Percentiles rank a stretch among this genome's conserved stretches.
phyloP scores from a whole-genome alignment of 2,329 filamentous ascomycete species.

The Phaeosphaeriaceae sp. region DNA sequence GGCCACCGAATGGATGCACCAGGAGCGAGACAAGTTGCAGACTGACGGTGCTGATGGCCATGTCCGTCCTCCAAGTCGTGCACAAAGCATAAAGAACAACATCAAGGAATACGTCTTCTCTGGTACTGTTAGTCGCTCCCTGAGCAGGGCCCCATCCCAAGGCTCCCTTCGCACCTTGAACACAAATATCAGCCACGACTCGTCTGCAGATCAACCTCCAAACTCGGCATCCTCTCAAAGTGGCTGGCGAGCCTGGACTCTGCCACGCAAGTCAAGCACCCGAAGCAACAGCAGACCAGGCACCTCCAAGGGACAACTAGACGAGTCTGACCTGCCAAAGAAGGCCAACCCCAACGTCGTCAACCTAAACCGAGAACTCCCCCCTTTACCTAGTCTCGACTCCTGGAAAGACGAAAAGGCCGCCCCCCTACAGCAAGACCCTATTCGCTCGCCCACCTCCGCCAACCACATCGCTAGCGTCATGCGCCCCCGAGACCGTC shows the following conservation, averaged over 20 bases:
- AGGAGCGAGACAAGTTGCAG: conserved; percentile 49
- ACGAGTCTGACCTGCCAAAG: conserved; percentile 28
- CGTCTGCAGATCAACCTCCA: conserved; percentile 29
- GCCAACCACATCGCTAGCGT: conserved; percentile 43
- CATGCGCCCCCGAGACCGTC: conserved; percentile 43
- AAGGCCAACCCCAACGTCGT: conserved; percentile 35
- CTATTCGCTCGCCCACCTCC: conserved; percentile 21
- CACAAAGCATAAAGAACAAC: conserved; percentile 46
- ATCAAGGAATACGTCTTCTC: conserved; percentile 54
- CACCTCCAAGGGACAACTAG: conserved; percentile 35
- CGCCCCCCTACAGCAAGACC: conserved; percentile 18
- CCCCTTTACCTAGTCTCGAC: conserved; percentile 55
- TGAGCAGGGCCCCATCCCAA: conserved; percentile 44
- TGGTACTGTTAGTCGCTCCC: conserved; percentile 28
- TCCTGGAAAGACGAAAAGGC: conserved; percentile 40
- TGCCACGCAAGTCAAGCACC: conserved; percentile 43
- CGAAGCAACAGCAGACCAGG: conserved; percentile 40
- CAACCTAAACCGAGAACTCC: conserved; percentile 56
- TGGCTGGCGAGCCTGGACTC: conserved; percentile 50
- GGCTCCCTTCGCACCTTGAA: conserved; percentile 35
- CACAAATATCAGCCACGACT: conserved; percentile 14
- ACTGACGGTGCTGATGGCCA: too few species aligned
- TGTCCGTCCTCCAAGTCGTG: conserved; percentile 43
- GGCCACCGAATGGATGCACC: conserved; percentile 53
- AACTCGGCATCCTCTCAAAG: conserved; percentile 33